Conservation (phyloP, 257 asterid species). For the Lycium ferocissimum region DNA sequence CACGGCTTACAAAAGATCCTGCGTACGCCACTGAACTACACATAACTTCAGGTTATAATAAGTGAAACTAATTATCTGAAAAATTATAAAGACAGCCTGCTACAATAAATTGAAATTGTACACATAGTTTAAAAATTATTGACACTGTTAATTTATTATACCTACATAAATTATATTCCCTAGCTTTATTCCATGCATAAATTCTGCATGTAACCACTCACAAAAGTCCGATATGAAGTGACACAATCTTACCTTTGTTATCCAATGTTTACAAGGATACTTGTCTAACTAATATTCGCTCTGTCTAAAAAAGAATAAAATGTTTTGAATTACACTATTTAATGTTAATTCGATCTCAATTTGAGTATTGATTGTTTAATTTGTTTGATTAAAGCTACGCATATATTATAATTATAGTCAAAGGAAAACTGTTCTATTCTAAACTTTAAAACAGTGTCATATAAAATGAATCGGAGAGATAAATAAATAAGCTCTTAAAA, state of each 20-base stretch:
- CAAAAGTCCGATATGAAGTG: neutral
- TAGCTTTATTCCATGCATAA: slow-evolving; percentile 21
- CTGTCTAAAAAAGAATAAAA: neutral
- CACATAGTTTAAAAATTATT: neutral
- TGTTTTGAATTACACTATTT: neutral
- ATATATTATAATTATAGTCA: too few species aligned
- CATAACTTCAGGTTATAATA: too few species aligned
- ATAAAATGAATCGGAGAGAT: neutral
- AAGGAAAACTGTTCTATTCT: too few species aligned
- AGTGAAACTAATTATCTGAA: neutral
- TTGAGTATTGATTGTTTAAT: neutral
- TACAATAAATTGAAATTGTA: neutral
- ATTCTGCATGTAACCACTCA: slow-evolving; percentile 14
- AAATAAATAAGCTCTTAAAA: neutral
- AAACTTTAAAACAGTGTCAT: too few species aligned
- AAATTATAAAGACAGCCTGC: neutral
- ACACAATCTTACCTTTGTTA: neutral
- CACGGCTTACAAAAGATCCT: too few species aligned
- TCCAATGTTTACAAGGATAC: neutral
- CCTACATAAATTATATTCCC: neutral
- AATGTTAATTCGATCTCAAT: neutral
- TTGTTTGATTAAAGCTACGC: too few species aligned
- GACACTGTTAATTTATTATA: neutral
- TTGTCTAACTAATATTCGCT: neutral
- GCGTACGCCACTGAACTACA: too few species aligned